Base-by-base conservation (phyloP, 1,284 basidiomycete genomes). In the Irpex sp. region DNA sequence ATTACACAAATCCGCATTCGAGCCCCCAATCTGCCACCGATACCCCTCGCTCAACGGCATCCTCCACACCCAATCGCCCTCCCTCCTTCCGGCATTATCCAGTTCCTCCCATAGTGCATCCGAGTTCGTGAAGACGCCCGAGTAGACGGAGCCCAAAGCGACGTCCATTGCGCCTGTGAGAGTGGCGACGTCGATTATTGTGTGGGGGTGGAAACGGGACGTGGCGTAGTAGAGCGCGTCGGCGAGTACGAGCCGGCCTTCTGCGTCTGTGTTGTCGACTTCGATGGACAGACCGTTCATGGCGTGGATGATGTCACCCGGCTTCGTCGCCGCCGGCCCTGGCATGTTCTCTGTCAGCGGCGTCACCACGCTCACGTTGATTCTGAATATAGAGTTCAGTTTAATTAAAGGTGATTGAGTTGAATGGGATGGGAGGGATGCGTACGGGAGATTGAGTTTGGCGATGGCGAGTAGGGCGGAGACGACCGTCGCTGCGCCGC, bases 201-300 rank as follows among this genome's bases (percentile, higher is more conserved):
- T 93, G 71, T 91, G 86, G 0, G 93, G 88, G 73, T 90, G 90
- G 79, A 83, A 93, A 56, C 83, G 80, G 6, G 88, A 86, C 0
- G 87, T 85, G n/a, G 86, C 84, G 71, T 95, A 96, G 73, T 91
- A 91, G 56, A 96, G 82, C 2, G 93, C 91, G 72, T 96, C 93
- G 81, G 89, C 81, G 42, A 92, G 81, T 21, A 95, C 80, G 21
- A 96, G 79, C 33, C 94, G 86, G 18, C 94, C 93, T 71, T 94
- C 91, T 4, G 92, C 92, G 70, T 94, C 93, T 0, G 93, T 94
- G 75, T 94, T 94, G 75, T 94, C 91, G 45, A 95, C 84, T 72
- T 95, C 91, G 37, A 96, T 82, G 0, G 88, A 87, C 73, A 93
- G 93, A 48, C 93, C 93, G 70, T 94, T 94, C 86, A 93, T 93